phyloP scores from a whole-genome alignment of 306 rosid species.

The Begonia peltatifolia region DNA sequence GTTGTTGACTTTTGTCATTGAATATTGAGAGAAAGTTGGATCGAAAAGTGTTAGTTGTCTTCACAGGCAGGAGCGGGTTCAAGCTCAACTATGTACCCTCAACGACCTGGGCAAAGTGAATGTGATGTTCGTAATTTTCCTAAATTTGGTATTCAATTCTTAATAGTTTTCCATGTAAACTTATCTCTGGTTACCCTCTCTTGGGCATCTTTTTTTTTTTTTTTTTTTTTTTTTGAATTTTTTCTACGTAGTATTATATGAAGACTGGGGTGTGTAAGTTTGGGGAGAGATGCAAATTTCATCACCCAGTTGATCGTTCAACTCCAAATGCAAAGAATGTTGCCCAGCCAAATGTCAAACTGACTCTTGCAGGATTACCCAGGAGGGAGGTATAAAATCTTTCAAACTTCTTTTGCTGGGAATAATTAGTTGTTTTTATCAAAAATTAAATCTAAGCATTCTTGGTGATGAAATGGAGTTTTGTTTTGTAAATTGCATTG shows the following conservation, averaged over 20 bases:
- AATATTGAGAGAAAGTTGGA: not conserved
- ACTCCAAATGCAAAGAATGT: conserved; percentile 32
- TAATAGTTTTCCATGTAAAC: not conserved
- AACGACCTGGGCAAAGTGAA: conserved; percentile 80
- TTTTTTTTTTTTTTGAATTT: conserved; percentile 2
- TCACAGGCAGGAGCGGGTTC: conserved; percentile 39
- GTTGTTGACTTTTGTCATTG: too few species aligned
- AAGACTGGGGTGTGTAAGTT: conserved; percentile 85
- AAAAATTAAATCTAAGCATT: too few species aligned
- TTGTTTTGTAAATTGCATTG: too few species aligned
- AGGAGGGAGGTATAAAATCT: conserved; percentile 72
- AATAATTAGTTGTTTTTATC: too few species aligned
- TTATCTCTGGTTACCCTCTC: not conserved
- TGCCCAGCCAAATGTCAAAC: conserved; percentile 36
- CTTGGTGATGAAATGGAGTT: too few species aligned
- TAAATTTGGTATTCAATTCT: not conserved
- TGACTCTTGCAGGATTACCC: conserved; percentile 87
- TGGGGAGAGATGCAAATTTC: conserved; percentile 75
- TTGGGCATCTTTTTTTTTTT: not conserved
- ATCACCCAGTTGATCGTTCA: conserved; percentile 83
- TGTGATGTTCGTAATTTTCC: conserved; percentile 55
- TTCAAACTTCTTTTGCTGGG: not conserved
- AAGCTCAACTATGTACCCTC: conserved; percentile 52
- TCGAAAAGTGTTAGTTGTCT: conserved; percentile 12
- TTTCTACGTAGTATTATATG: conserved; percentile 57